These are phyloP conservation scores for Margaritispora aquatica DNA, from an alignment of 495 filamentous ascomycete genomes.

Conservation along the genomic window DNA sequence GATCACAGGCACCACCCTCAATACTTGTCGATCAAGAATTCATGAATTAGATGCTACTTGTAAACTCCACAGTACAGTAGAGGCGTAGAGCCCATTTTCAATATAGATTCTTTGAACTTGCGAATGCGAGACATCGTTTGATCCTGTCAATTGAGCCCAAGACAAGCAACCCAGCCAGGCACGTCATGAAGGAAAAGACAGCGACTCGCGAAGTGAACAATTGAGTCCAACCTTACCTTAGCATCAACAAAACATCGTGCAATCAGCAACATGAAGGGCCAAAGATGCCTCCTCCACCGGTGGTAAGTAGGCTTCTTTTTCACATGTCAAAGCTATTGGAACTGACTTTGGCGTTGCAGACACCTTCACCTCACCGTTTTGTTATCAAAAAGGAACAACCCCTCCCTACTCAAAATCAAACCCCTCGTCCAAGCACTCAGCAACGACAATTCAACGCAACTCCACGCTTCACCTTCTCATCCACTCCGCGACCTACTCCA, in stretches of 20 bases:
- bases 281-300: conserved; percentile 16
- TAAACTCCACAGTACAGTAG: too few species aligned
- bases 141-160: too few species aligned
- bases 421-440: conserved; percentile 10
- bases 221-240: background rate
- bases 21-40: too few species aligned
- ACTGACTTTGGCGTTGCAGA: conserved; percentile 11
- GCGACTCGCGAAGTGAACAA: background rate
- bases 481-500: conserved; percentile 15
- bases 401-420: conserved; percentile 3
- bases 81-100: too few species aligned
- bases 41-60: too few species aligned
- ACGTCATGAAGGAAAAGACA: background rate
- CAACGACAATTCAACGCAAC: conserved; percentile 27
- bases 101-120: too few species aligned
- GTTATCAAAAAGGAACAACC: conserved; percentile 20
- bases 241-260: too few species aligned
- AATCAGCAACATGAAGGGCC: background rate
- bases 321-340: background rate
- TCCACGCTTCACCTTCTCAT: conserved; percentile 23
- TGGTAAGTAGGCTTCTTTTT: conserved; percentile 11
- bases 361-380: conserved; percentile 25
- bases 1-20: too few species aligned
- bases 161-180: background rate
- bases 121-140: too few species aligned